A percentile compares a stretch with the other conserved stretches of the same genome.
Evolutionary conservation across 1,284 basidiomycete species (phyloP).

Genomic region (Clitocybe nebularis): DNA sequence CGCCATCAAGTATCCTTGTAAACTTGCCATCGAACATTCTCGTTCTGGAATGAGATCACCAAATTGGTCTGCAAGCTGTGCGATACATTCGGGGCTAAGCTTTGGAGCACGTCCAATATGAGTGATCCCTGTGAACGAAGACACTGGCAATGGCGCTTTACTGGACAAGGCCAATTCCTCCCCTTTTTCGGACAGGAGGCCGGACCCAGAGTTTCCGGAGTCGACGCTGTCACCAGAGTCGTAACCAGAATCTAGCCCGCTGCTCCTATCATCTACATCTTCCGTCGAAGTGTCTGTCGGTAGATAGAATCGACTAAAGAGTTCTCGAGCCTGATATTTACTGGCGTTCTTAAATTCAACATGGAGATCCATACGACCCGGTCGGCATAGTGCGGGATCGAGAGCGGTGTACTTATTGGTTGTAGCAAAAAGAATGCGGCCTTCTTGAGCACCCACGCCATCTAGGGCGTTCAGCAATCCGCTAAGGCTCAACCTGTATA

Average conservation of each 20-base stretch:
- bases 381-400: conserved; percentile 62
- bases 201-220: background rate
- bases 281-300: conserved; percentile 18
- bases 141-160: background rate
- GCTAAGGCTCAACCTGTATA: conserved; percentile 46
- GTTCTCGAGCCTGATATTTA: conserved; percentile 47
- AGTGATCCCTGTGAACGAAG: conserved; percentile 17
- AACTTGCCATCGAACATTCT: conserved; percentile 56
- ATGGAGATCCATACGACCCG: conserved; percentile 67
- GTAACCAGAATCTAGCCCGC: background rate
- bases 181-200: background rate
- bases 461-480: conserved; percentile 65
- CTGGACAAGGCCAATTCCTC: too few species aligned
- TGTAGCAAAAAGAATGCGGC: conserved; percentile 62
- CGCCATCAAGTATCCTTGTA: conserved; percentile 67
- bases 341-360: conserved; percentile 61
- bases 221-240: background rate
- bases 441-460: conserved; percentile 62
- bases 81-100: conserved; percentile 18
- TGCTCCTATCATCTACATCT: background rate
- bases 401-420: conserved; percentile 58
- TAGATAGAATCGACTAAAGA: conserved; percentile 58
- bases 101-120: conserved; percentile 23
- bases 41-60: conserved; percentile 49
- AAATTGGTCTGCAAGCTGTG: conserved; percentile 48